Base-by-base conservation (phyloP, 2,329 filamentous ascomycete genomes). In the Coniochaeta hoffmannii region DNA sequence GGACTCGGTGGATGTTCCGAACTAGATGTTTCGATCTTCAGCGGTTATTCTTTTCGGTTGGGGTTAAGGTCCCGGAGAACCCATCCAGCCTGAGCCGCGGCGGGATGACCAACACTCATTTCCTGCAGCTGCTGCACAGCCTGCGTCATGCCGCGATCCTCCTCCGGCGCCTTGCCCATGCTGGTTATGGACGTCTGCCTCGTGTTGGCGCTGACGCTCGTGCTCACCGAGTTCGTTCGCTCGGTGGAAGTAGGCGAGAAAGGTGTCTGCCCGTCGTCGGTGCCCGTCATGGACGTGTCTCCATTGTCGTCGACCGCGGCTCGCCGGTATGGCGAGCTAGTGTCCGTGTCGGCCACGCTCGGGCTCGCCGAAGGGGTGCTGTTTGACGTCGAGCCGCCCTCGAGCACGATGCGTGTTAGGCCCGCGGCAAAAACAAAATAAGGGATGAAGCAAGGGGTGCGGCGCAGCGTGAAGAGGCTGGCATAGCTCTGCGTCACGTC, bases 391-490 rank as follows among this genome's bases (percentile, higher is more conserved):
- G 15, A 1, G 15, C 32, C 28, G 4, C 26, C 22, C 12, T 53
- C 10, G 2, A 53, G 32, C 11, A 17, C 14, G 50, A 53, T 22
- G 34, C 30, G 55, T 22, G 41, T 46, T 31, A 53, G 22, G 1
- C 55, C 55, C 9, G 56, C 56, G 3, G 53, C 53, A 34, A 68
- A 61, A 0, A 68, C 59, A 32, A 68, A 66, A 30, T 65, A 66
- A 1, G 67, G 67, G 0, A 68, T 61, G 34, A 69, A 69, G 10
- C 62, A 64, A 4, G 66, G 66, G 1, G 67, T 67, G 1, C 67
- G 62, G 8, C 59, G 60, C 1, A 69, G 60, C 0, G 64, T 67
- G 49, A 67, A 69, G 1, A 69, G 59, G 17, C 61, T 53, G 3
- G 62, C 59, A 36, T 68, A 68, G 12, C 65, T 68, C 30, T 63